Evolutionary conservation across 2,329 filamentous ascomycete species (phyloP).

Genomic region (Botrytis aclada): DNA sequence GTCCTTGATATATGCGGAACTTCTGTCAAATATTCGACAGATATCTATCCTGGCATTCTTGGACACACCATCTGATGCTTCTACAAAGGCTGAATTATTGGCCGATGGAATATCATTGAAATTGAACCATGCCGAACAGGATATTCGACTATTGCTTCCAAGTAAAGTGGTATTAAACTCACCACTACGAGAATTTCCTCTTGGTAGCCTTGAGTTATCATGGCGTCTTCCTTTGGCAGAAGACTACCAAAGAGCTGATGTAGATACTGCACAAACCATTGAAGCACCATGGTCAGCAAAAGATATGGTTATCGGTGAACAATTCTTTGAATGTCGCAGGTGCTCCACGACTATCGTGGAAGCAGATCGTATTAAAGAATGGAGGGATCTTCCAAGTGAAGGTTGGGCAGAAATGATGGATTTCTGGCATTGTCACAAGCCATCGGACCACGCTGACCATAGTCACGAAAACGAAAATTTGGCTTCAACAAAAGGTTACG

Average conservation of each 20-base stretch:
- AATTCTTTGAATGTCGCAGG: conserved; percentile 37
- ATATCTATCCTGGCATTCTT: conserved; percentile 57
- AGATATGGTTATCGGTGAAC: conserved; percentile 42
- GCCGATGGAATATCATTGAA: conserved; percentile 46
- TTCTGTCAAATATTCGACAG: conserved; percentile 62
- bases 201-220: conserved; percentile 41
- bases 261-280: conserved; percentile 26
- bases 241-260: conserved; percentile 16
- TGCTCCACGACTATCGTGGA: conserved; percentile 46
- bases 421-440: conserved; percentile 99
- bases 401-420: conserved; percentile 99
- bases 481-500: conserved; percentile 69
- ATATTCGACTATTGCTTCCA: conserved; percentile 40
- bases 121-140: conserved; percentile 48
- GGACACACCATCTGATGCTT: conserved; percentile 38
- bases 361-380: conserved; percentile 48
- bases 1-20: conserved; percentile 57
- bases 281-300: conserved; percentile 51
- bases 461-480: conserved; percentile 39
- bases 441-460: conserved; percentile 53
- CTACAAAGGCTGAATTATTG: conserved; percentile 41
- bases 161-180: conserved; percentile 34
- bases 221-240: conserved; percentile 52
- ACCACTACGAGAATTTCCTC: conserved; percentile 26
- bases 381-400: conserved; percentile 93